Conservation (phyloP, 805 yeast species). For the Metschnikowia arizonensis region DNA sequence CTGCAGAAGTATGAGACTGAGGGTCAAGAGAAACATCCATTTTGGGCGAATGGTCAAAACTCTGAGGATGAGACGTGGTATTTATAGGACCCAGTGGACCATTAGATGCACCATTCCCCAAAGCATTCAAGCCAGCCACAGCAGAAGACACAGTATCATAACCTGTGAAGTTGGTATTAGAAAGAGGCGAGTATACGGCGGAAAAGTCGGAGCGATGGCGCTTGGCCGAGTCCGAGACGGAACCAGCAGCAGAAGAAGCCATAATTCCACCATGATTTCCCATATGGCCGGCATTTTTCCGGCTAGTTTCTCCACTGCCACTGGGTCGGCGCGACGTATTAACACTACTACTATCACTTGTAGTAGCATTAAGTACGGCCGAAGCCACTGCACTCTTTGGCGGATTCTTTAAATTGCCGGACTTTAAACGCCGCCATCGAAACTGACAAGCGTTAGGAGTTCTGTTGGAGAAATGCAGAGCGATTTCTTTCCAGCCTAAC, state of each 20-base stretch:
- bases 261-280: not conserved
- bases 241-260: too few species aligned
- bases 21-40: constrained; percentile 32
- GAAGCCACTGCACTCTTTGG: constrained; percentile 32
- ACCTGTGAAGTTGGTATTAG: constrained; percentile 36
- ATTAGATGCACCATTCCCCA: constrained; percentile 24
- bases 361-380: too few species aligned
- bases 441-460: constrained; percentile 90
- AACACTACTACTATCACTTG: not conserved
- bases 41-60: constrained; percentile 25
- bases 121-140: constrained; percentile 43
- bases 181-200: constrained; percentile 33
- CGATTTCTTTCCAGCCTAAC: constrained; percentile 86
- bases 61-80: constrained; percentile 19
- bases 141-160: constrained; percentile 41
- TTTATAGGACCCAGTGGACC: constrained; percentile 13
- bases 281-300: constrained; percentile 4
- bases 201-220: constrained; percentile 12
- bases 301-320: constrained; percentile 5
- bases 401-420: constrained; percentile 34
- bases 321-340: constrained; percentile 7
- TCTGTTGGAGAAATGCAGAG: constrained; percentile 70
- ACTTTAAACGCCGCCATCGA: constrained; percentile 71
- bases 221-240: constrained; percentile 4
- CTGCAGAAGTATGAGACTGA: constrained; percentile 25